phyloP scores from a whole-genome alignment of 2,329 filamentous ascomycete genomes.

The Pseudopyrenochaeta lycopersici region DNA sequence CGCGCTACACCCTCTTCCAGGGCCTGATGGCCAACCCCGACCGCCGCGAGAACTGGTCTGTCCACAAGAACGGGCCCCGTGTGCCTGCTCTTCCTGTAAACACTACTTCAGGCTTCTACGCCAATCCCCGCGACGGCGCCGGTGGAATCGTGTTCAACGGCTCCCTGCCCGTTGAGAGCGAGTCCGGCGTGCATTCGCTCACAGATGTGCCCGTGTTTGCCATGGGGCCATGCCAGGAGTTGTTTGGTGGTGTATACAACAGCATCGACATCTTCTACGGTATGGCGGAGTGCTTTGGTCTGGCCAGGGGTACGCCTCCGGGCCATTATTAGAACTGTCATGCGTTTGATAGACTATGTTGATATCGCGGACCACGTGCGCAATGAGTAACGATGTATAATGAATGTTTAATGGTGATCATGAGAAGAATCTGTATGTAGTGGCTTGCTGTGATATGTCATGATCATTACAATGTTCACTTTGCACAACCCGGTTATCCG shows the following conservation, averaged over 20 bases:
- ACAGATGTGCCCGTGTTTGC: conserved; percentile 70
- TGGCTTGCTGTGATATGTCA: no score
- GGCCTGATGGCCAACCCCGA: conserved; percentile 78
- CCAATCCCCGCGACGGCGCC: conserved; percentile 71
- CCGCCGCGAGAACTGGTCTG: conserved; percentile 77
- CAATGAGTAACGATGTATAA: conserved; percentile 4
- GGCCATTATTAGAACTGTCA: neutral
- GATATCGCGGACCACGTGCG: neutral
- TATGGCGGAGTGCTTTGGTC: conserved; percentile 73
- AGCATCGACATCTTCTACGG: conserved; percentile 80
- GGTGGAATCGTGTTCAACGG: conserved; percentile 79
- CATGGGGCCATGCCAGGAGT: conserved; percentile 79
- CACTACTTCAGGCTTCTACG: conserved; percentile 67
- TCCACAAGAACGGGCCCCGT: conserved; percentile 73
- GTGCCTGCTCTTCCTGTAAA: conserved; percentile 66
- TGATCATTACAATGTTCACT: no score
- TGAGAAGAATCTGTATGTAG: no score
- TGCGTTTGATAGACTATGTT: neutral
- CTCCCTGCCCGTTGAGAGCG: conserved; percentile 70
- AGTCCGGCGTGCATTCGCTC: conserved; percentile 61
- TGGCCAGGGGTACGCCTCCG: conserved; percentile 32
- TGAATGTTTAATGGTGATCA: conserved; percentile 15
- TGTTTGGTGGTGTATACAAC: conserved; percentile 75
- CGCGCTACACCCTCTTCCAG: conserved; percentile 80
- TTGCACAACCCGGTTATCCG: no score